Conservation (phyloP, 1,284 basidiomycete species). For the Sporisorium iseilematis-ciliati region DNA sequence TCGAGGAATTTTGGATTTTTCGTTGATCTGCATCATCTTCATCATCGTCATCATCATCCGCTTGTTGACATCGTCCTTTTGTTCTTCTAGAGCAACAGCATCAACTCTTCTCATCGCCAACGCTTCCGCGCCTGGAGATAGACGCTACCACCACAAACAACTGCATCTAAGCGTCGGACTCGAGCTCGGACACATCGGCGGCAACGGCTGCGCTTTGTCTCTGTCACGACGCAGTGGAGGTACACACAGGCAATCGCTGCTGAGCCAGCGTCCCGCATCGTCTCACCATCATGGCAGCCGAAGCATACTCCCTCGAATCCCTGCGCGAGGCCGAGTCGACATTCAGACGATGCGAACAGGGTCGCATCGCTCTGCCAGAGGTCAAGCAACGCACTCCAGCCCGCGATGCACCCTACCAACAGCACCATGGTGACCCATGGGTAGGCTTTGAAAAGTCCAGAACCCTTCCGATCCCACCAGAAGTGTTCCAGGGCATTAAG, state of each 20-base stretch:
- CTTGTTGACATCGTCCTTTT: slow-evolving; percentile 4
- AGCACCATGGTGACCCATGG: slow-evolving; percentile 60
- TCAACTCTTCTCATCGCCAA: not conserved
- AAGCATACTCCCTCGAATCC: slow-evolving; percentile 39
- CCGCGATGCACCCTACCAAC: slow-evolving; percentile 62
- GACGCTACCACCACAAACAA: not conserved
- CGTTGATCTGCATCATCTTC: slow-evolving; percentile 15
- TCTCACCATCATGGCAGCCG: slow-evolving; percentile 32
- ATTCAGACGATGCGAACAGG: slow-evolving; percentile 44
- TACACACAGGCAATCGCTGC: not conserved
- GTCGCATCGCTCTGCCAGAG: slow-evolving; percentile 46
- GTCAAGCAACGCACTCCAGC: slow-evolving; percentile 51
- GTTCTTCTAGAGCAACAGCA: not conserved
- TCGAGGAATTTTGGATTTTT: not conserved
- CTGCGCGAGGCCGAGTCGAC: slow-evolving; percentile 47
- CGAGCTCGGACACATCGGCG: not conserved
- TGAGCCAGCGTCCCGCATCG: not conserved
- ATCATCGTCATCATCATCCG: too few species aligned
- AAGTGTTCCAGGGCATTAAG: slow-evolving; percentile 62
- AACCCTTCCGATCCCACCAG: slow-evolving; percentile 59
- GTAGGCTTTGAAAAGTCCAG: slow-evolving; percentile 56
- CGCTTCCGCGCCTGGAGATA: not conserved
- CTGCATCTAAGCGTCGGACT: not conserved
- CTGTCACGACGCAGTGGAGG: not conserved
- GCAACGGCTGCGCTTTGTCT: slow-evolving; percentile 2